A percentile compares a stretch with the other conserved stretches of the same genome.
phyloP scores from a whole-genome alignment of 2,329 filamentous ascomycete species.

The Proliferodiscus dingleyae region DNA sequence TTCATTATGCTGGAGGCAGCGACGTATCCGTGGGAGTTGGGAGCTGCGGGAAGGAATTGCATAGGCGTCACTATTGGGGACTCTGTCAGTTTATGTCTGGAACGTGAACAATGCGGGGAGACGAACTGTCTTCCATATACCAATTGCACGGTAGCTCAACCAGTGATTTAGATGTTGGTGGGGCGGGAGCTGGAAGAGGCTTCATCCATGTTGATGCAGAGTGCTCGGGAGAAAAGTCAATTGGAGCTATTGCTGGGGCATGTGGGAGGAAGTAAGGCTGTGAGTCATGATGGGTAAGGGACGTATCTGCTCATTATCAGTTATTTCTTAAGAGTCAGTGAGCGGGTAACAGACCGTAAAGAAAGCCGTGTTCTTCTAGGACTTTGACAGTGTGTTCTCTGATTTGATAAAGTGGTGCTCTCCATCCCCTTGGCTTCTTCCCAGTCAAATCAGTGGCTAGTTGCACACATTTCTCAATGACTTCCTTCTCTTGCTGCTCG shows the following conservation, averaged over 20 bases:
- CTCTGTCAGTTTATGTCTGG: no score
- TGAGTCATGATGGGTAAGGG: conserved; percentile 46
- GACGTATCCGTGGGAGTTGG: conserved; percentile 45
- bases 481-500: conserved; percentile 43
- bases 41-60: conserved; percentile 32
- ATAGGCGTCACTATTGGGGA: conserved; percentile 19
- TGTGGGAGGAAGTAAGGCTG: conserved; percentile 43
- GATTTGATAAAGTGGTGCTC: conserved; percentile 47
- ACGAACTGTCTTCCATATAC: conserved; percentile 43
- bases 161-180: conserved; percentile 29
- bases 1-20: conserved; percentile 42
- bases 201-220: conserved; percentile 42
- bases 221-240: conserved; percentile 34
- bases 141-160: conserved; percentile 47
- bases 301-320: conserved; percentile 36
- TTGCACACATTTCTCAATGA: conserved; percentile 43
- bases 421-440: conserved; percentile 43
- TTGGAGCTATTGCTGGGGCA: conserved; percentile 35
- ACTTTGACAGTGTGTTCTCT: conserved; percentile 43
- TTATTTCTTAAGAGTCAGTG: neutral
- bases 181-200: conserved; percentile 30
- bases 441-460: conserved; percentile 40
- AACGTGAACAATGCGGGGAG: neutral
- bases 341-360: conserved; percentile 33
- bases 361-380: conserved; percentile 43